Evolutionary conservation across 1,139 yeast species (phyloP), one percentile per base, ranked within the genome.

Genomic region (Diutina siamensis): DNA sequence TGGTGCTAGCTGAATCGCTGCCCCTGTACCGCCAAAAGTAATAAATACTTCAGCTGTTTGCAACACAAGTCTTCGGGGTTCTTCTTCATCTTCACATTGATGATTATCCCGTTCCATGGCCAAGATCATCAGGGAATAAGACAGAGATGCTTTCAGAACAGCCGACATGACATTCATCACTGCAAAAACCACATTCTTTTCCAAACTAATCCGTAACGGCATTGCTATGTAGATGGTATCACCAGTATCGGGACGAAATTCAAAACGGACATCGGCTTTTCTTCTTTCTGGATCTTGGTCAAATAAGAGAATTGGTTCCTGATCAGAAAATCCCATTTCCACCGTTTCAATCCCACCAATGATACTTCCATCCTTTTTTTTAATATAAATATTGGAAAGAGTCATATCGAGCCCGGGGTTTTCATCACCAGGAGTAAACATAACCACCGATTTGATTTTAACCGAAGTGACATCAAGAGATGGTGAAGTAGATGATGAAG

Each of bases 221-320:
- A 78, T 78, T 0, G 80, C 68, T 33, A 74, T 58, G 25, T 77
- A 59, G 0, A 71, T 44, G 0, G 80, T 74, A 18, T 58, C 55
- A 28, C 49, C 49, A 3, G 36, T 21, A 10, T 51, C 52, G 10
- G 55, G 53, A n/a, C 58, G 62, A 1, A 46, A 50, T 52, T 79
- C 83, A 54, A 78, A 75, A 21, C 80, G 57, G 1, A 78, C 47
- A 52, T 78, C 84, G 4, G 75, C 72, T 44, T 68, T 68, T 0
- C 59, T 21, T 13, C 32, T 18, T 12, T 13, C 35, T 2, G 28
- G 17, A n/a, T 32, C 44, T 12, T 31, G 28, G 3, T 21, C 31
- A 15, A 32, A 41, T 27, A 13, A 22, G 10, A 41, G 12, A n/a
- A 31, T 48, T 1, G 62, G 62, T 17, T 57, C 48, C 3, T 49